Evolutionary conservation across 495 filamentous ascomycete species (phyloP).

Genomic region (Lasiosphaeria ovina): DNA sequence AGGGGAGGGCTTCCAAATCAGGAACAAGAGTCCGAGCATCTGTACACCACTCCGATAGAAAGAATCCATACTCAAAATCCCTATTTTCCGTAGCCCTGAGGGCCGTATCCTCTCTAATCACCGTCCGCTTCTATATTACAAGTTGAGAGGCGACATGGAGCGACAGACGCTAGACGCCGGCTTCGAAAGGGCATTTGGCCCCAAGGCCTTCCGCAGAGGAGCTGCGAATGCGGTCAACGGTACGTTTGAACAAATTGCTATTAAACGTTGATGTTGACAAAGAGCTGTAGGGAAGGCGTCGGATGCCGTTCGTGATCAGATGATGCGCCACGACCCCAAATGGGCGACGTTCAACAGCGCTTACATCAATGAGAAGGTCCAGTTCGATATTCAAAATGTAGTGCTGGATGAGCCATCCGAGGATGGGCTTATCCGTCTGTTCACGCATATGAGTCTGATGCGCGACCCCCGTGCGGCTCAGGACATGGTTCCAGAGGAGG

Average conservation of each 20-base stretch:
- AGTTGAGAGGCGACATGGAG: slow-evolving; percentile 13
- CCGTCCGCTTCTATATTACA: slow-evolving; percentile 10
- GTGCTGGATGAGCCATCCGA: slow-evolving; percentile 17
- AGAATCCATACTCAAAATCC: background rate
- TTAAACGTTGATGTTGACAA: background rate
- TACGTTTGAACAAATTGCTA: background rate
- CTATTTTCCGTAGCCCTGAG: background rate
- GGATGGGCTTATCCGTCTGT: slow-evolving; percentile 4
- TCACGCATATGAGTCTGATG: slow-evolving; percentile 23
- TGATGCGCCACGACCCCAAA: slow-evolving; percentile 26
- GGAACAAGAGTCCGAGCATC: background rate
- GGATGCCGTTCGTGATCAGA: slow-evolving; percentile 10
- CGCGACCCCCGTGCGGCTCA: slow-evolving; percentile 23
- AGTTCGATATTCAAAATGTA: slow-evolving; percentile 20
- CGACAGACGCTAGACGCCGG: slow-evolving; percentile 21
- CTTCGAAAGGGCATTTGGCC: slow-evolving; percentile 1
- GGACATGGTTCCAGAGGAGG: slow-evolving; percentile 23
- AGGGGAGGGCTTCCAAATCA: background rate
- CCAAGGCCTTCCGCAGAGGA: slow-evolving; percentile 1
- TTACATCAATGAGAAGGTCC: slow-evolving; percentile 21
- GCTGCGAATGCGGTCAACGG: slow-evolving; percentile 15
- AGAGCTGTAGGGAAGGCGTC: background rate
- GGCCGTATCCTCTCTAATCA: background rate
- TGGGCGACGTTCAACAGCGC: slow-evolving; percentile 18
- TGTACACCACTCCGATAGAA: background rate